These are phyloP conservation scores for Kalanchoe fedtschenkoi DNA, from an alignment of 164 flowering plant species.

Conservation along the genomic window DNA sequence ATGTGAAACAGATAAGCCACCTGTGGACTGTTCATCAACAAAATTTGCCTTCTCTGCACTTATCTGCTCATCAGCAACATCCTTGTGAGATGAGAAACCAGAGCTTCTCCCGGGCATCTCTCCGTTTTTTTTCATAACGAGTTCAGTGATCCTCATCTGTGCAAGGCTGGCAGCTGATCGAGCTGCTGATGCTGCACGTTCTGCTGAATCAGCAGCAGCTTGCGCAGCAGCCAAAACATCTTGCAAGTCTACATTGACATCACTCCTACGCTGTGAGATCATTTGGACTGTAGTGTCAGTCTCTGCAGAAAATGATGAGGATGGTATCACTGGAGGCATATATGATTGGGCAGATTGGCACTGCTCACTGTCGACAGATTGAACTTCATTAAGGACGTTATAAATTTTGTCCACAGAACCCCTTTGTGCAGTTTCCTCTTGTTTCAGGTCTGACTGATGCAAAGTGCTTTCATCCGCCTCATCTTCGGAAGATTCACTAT, in stretches of 20 bases:
- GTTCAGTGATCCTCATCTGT: constrained; percentile 62
- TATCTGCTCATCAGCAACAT: constrained; percentile 10
- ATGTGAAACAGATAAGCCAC: constrained; percentile 9
- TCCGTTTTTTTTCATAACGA: constrained; percentile 36
- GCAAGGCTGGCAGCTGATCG: constrained; percentile 90
- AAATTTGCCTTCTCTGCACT: constrained; percentile 14
- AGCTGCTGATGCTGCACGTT: constrained; percentile 90
- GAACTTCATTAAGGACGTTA: neutral
- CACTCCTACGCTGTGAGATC: constrained; percentile 23
- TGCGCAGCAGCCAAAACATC: constrained; percentile 89
- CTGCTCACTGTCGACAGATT: neutral
- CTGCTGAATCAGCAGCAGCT: constrained; percentile 86
- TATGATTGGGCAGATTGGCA: neutral
- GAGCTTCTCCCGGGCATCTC: constrained; percentile 11
- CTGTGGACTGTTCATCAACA: constrained; percentile 22
- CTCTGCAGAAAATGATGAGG: constrained; percentile 22
- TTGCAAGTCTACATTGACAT: constrained; percentile 49
- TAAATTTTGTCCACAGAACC: neutral
- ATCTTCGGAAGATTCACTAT: constrained; percentile 17
- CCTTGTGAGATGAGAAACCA: constrained; percentile 24
- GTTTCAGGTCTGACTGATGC: constrained; percentile 13
- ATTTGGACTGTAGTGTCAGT: constrained; percentile 20
- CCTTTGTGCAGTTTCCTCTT: constrained; percentile 14
- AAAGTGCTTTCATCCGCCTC: constrained; percentile 17
- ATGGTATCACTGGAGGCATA: constrained; percentile 34